Evolutionary conservation across 2,329 filamentous ascomycete species (phyloP), one percentile per base, ranked within the genome.

Genomic region (Bimuria novae-zelandiae): DNA sequence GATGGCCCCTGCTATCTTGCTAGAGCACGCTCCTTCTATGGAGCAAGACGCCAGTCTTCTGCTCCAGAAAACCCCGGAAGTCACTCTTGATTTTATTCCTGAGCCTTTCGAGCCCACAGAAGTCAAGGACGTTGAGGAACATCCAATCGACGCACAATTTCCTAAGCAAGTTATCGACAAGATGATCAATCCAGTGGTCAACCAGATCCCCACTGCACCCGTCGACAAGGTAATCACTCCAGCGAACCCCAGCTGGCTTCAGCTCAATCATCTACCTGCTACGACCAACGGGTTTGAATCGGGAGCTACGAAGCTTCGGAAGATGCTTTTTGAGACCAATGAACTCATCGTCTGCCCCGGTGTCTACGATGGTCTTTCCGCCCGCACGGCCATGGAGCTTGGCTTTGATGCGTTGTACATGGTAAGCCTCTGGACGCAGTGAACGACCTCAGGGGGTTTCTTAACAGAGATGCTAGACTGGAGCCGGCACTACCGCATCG

Each of bases 401-500:
- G 84, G 84, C 8, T 87, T 87, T 61, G 79, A 85, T 40, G 79
- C 76, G 44, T 67, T 87, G 27, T 88, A 88, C 72, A 87, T 88
- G 84, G 41, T 44, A 10, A 33, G 41, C 33, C 17, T n/a, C 27
- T 32, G 16, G 32, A 33, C 16, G 17, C 29, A 32, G 3, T 22
- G 8, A 16, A 36, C 4, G 19, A 27, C 5, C 12, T 16, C 39
- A 25, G 27, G 4, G 25, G 40, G 12, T 12, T 3, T 3, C 22
- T 19, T 33, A 33, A 44, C 17, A 33, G 14, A 1, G 5, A 33
- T 16, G 14, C 7, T 16, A 49, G 46, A 54, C 52, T 45, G 52
- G 52, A 25, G 52, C 52, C 14, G 52, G 52, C n/a, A 54, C 52
- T 10, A 50, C 47, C 7, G 80, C 81, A 25, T 86, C 84, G 0